Percentiles rank a stretch among this genome's conserved stretches.
Conservation (phyloP, 495 filamentous ascomycete species). For the Saxispiralis lemnorum region DNA sequence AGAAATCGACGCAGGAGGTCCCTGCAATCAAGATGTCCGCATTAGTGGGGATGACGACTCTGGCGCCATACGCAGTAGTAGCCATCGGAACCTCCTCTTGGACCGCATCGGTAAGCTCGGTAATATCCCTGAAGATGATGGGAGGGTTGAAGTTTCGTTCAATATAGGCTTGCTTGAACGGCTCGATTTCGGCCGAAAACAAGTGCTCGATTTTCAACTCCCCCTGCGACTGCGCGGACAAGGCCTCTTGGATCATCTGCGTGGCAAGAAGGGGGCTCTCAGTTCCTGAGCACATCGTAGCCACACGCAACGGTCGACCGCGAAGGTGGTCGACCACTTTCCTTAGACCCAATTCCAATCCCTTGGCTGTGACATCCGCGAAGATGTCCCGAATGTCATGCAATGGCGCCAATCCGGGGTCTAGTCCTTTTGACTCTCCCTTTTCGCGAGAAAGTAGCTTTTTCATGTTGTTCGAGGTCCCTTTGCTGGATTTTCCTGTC, state of each 20-base stretch:
- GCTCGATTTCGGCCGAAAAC: conserved; percentile 66
- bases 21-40: conserved; percentile 59
- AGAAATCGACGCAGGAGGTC: conserved; percentile 65
- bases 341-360: conserved; percentile 23
- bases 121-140: conserved; percentile 52
- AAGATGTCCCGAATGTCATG: conserved; percentile 34
- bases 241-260: conserved; percentile 29
- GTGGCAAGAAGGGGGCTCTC: conserved; percentile 60
- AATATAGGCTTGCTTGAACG: conserved; percentile 68
- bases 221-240: conserved; percentile 9
- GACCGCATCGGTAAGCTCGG: conserved; percentile 33
- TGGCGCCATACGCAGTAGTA: conserved; percentile 53
- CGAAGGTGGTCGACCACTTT: conserved; percentile 25
- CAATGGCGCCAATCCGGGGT: conserved; percentile 28
- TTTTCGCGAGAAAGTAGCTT: neutral
- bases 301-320: conserved; percentile 37
- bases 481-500: neutral
- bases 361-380: conserved; percentile 27
- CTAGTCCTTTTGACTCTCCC: conserved; percentile 5
- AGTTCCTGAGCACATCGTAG: conserved; percentile 69
- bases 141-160: conserved; percentile 49
- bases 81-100: conserved; percentile 20
- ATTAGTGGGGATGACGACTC: conserved; percentile 37
- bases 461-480: neutral
- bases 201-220: conserved; percentile 39